These are phyloP conservation scores for Arxiozyma telluris DNA, from an alignment of 1,139 yeast species.

Conservation along the genomic window DNA sequence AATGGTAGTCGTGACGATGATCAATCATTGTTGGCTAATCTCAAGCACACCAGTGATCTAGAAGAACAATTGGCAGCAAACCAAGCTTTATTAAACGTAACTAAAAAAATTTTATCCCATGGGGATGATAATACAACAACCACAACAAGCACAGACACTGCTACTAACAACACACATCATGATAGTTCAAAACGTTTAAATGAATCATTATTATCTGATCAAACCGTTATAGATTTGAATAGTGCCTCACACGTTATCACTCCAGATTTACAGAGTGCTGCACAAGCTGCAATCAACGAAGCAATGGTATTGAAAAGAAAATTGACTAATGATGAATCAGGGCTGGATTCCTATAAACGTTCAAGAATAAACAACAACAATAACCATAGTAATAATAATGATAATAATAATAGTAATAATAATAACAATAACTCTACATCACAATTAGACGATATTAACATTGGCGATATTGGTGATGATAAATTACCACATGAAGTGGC, in stretches of 20 bases:
- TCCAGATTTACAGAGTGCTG: conserved; percentile 25
- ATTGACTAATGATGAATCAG: conserved; percentile 2
- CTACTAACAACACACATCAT: not conserved
- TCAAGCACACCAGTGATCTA: not conserved
- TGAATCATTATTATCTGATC: conserved; percentile 1
- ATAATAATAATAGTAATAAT: not conserved
- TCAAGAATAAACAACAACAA: not conserved
- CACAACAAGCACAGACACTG: not conserved
- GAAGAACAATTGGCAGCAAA: not conserved
- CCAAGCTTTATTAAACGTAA: not conserved
- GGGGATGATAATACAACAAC: not conserved
- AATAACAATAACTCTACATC: not conserved
- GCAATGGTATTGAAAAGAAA: conserved; percentile 14
- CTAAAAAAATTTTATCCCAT: not conserved
- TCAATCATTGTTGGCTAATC: not conserved
- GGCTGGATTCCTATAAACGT: not conserved
- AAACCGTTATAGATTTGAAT: not conserved
- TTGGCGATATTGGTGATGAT: conserved; percentile 19
- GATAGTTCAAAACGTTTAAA: conserved; percentile 2
- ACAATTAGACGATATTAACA: conserved; percentile 16
- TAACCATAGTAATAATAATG: too few species aligned
- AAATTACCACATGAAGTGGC: conserved; percentile 31
- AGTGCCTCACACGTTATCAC: not conserved
- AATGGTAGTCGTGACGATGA: too few species aligned
- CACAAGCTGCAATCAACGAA: conserved; percentile 26